Percentiles rank a stretch among this genome's conserved stretches.
phyloP scores from a whole-genome alignment of 371 early-diverging fungal genomes.

The Conidiobolus incongruus region DNA sequence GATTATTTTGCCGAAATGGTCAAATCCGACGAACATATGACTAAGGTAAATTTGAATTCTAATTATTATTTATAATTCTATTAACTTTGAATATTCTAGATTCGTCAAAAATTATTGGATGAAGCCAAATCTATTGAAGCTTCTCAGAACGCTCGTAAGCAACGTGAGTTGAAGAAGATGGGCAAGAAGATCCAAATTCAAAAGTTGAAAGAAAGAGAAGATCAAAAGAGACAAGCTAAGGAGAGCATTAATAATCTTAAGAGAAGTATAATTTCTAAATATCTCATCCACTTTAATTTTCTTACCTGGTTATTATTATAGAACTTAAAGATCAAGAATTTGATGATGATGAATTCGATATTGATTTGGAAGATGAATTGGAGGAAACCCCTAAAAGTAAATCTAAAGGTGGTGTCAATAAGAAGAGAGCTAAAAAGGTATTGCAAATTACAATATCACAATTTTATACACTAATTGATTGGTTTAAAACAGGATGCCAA shows the following conservation, averaged over 20 bases:
- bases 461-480: conserved; percentile 7
- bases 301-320: conserved; percentile 3
- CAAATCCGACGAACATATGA: conserved; percentile 87
- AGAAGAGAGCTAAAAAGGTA: conserved; percentile 9
- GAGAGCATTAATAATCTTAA: conserved; percentile 81
- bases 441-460: conserved; percentile 11
- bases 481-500: conserved; percentile 18
- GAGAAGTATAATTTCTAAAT: conserved; percentile 28
- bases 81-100: conserved; percentile 9
- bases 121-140: conserved; percentile 57
- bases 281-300: conserved; percentile 3
- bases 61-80: not conserved
- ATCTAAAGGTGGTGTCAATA: conserved; percentile 1
- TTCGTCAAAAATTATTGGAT: conserved; percentile 60
- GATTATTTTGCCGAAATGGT: conserved; percentile 94
- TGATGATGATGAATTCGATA: conserved; percentile 58
- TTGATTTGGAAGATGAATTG: conserved; percentile 45
- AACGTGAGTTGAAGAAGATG: conserved; percentile 79
- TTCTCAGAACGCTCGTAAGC: conserved; percentile 63
- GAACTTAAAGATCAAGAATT: conserved; percentile 31
- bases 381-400: conserved; percentile 10
- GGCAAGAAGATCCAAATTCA: conserved; percentile 91
- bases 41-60: conserved; percentile 14
- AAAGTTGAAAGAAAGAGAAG: conserved; percentile 54
- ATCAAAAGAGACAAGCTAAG: conserved; percentile 55